Conservation (phyloP, 2,329 filamentous ascomycete species). For the Aphanocladium album region DNA sequence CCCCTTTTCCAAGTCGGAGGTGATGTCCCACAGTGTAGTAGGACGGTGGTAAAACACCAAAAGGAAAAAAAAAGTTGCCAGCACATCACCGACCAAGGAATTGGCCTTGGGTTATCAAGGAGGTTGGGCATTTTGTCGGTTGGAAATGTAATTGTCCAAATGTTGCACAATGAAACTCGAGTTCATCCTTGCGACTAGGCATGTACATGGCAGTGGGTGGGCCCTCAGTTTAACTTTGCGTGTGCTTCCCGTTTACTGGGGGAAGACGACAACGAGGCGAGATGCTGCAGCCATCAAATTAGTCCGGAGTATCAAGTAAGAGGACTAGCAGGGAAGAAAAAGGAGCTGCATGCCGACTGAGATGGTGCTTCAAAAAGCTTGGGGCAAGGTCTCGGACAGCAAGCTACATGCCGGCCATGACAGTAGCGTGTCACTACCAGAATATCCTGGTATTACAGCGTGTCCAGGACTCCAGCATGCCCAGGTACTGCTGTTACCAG, state of each 20-base stretch:
- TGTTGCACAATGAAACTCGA: not conserved
- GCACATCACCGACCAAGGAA: not conserved
- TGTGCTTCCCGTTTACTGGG: not conserved
- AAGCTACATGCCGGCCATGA: not conserved
- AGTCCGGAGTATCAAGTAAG: not conserved
- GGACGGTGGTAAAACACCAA: not conserved
- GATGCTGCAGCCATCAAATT: not conserved
- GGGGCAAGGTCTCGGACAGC: not conserved
- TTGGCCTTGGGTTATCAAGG: not conserved
- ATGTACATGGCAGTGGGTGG: not conserved
- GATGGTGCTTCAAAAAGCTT: not conserved
- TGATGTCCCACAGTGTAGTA: not conserved
- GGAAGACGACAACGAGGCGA: not conserved
- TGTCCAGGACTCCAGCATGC: no score
- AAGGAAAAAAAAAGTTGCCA: slow-evolving; percentile 8
- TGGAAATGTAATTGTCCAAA: not conserved
- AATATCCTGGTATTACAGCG: not conserved
- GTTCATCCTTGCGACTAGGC: not conserved
- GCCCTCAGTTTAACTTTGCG: not conserved
- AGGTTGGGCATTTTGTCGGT: not conserved
- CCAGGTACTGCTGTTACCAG: no score
- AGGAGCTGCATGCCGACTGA: slow-evolving; percentile 1
- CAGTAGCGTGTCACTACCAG: not conserved
- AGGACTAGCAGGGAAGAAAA: not conserved
- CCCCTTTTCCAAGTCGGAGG: slow-evolving; percentile 1